Evolutionary conservation across 495 filamentous ascomycete genomes (phyloP), one percentile per base, ranked within the genome.

Genomic region (Annulohypoxylon bovei): DNA sequence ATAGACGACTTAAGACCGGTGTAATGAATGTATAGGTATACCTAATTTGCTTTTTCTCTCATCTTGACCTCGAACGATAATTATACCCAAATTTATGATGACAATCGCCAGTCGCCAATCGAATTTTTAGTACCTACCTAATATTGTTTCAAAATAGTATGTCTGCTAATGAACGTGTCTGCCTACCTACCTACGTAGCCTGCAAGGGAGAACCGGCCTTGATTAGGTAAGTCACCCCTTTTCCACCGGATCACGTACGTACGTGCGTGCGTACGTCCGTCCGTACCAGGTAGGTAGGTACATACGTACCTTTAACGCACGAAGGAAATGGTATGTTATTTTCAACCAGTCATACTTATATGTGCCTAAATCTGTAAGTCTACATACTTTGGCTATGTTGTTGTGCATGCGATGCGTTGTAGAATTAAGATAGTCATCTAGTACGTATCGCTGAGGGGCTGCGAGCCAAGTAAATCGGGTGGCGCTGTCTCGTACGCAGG

Each of bases 1-100:
- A 83, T 83, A 53, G 84, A 79, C 12, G 79, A 81, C 62, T 62
- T 81, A 37, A 72, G 33, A 56, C 16, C 16, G 44, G 37, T 14
- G 14, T 64, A 72, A 67, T 47, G 46, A 67, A 14, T 35, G 46
- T 49, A 53, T 66, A 22, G n/a, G n/a, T 6, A 42, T 46, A 30
- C 35, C 28, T 54, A 2, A 35, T 55, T 42, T 33, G n/a, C 20
- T n/a, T 44, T 66, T 53, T 40, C 8, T 28, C n/a, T 42, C 2
- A 7, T 7, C 40, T 22, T 40, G 37, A 9, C 14, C n/a, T 33
- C 25, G 11, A 12, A 53, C 25, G 16, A 28, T 22, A 23, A 25
- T 8, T 32, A 35, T 46, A 44, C 37, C 33, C 50, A 4, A 20
- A 20, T 28, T 9, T 40, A 27, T 46, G 4, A 27, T n/a, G 49